phyloP scores from a whole-genome alignment of 352 stramenopile genomes.

The Pythium oligandrum region DNA sequence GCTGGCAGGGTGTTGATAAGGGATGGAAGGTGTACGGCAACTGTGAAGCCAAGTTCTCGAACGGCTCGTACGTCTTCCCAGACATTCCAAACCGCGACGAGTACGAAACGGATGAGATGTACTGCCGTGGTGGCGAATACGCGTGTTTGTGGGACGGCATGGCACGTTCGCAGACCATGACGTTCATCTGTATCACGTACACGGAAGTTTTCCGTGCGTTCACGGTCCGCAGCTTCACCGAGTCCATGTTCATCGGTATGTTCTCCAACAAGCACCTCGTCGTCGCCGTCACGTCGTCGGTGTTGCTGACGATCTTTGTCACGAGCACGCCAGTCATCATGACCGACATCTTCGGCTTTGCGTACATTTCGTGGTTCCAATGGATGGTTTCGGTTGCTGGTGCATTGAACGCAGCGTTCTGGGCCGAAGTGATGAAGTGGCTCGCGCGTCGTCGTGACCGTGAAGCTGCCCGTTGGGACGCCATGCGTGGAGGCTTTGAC shows the following conservation, averaged over 20 bases:
- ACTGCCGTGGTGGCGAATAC: conserved; percentile 56
- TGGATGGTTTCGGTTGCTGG: conserved; percentile 36
- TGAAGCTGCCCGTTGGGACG: conserved; percentile 29
- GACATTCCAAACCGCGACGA: conserved; percentile 20
- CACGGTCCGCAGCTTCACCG: conserved; percentile 70
- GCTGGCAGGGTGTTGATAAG: conserved; percentile 32
- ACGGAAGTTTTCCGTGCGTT: conserved; percentile 76
- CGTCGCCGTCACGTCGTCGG: conserved; percentile 41
- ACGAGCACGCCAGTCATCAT: conserved; percentile 51
- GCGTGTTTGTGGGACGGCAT: conserved; percentile 56
- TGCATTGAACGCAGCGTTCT: conserved; percentile 48
- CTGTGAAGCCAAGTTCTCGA: conserved; percentile 29
- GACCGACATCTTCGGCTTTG: conserved; percentile 61
- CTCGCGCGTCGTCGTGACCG: conserved; percentile 34
- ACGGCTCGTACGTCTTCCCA: conserved; percentile 55
- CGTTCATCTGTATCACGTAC: conserved; percentile 60
- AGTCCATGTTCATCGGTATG: conserved; percentile 54
- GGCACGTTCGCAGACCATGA: conserved; percentile 67
- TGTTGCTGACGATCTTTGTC: conserved; percentile 48
- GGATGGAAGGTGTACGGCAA: conserved; percentile 59
- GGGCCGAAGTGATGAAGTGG: conserved; percentile 52
- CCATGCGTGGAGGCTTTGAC: conserved; percentile 47
- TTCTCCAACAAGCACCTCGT: conserved; percentile 69
- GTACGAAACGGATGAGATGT: conserved; percentile 33
- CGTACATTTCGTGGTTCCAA: conserved; percentile 60